These are phyloP conservation scores for Sarocladium kiliense DNA, from an alignment of 2,329 filamentous ascomycete genomes.

Conservation along the genomic window DNA sequence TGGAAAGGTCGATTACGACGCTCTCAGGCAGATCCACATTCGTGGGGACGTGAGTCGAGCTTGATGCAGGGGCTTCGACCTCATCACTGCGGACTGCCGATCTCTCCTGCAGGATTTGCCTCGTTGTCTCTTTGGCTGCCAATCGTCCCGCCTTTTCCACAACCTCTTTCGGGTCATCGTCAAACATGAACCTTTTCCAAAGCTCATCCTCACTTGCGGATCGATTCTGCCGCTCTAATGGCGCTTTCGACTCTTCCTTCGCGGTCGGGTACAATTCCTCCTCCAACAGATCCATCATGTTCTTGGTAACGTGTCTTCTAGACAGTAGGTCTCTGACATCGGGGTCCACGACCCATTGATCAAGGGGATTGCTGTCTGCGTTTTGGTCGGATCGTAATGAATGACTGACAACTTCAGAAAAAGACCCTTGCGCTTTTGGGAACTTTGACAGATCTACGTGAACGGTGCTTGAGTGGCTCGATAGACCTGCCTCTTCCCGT, in stretches of 20 bases:
- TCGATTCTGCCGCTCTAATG: background rate
- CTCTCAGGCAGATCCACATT: background rate
- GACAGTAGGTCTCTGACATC: background rate
- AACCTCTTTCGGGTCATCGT: constrained; percentile 17
- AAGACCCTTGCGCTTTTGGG: no score
- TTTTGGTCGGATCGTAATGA: no score
- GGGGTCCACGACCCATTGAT: background rate
- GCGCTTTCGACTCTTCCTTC: background rate
- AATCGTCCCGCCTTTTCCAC: constrained; percentile 16
- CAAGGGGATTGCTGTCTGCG: no score
- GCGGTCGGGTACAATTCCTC: background rate
- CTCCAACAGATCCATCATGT: background rate
- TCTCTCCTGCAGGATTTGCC: constrained; percentile 9
- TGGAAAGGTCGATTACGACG: background rate
- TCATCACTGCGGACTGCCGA: background rate
- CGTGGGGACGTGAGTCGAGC: background rate
- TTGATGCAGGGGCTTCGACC: constrained; percentile 10
- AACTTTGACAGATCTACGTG: no score
- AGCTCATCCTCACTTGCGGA: constrained; percentile 16
- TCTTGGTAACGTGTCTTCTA: background rate
- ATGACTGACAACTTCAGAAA: no score
- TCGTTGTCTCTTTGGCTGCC: constrained; percentile 17
- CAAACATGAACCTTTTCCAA: constrained; percentile 24
- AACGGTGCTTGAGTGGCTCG: no score
- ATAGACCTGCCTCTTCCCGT: no score